These are phyloP conservation scores for Boechera retrofracta DNA, from an alignment of 345 rosid genomes.

Conservation along the genomic window DNA sequence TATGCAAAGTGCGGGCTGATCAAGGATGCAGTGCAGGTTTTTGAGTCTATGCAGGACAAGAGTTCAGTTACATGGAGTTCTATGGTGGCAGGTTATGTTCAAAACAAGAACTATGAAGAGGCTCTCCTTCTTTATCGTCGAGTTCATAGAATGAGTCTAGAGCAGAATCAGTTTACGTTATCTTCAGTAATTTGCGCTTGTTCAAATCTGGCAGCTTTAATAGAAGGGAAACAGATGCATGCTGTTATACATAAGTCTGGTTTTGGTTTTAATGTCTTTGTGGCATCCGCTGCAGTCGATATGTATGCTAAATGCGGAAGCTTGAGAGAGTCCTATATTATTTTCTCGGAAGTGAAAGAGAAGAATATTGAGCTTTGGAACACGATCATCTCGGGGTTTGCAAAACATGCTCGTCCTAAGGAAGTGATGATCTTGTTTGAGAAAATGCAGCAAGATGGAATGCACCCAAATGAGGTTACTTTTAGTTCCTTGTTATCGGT, in stretches of 20 bases:
- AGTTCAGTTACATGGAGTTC: constrained; percentile 89
- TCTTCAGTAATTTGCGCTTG: constrained; percentile 81
- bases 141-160: constrained; percentile 54
- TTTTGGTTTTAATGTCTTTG: constrained; percentile 56
- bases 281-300: constrained; percentile 70
- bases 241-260: constrained; percentile 66
- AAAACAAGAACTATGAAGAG: constrained; percentile 71
- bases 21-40: constrained; percentile 56
- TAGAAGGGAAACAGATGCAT: constrained; percentile 81
- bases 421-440: constrained; percentile 82
- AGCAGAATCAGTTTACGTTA: constrained; percentile 57
- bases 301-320: constrained; percentile 89
- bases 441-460: constrained; percentile 80
- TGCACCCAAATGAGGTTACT: constrained; percentile 70
- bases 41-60: constrained; percentile 66
- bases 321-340: constrained; percentile 62
- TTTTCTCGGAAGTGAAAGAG: constrained; percentile 54
- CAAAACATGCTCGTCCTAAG: constrained; percentile 59
- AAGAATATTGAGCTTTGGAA: constrained; percentile 76
- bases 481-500: constrained; percentile 73
- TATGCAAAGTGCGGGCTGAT: constrained; percentile 72
- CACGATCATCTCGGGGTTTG: constrained; percentile 75
- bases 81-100: constrained; percentile 75
- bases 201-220: constrained; percentile 68
- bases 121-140: constrained; percentile 59